Base-by-base conservation (phyloP, 2,329 filamentous ascomycete species). In the Colletotrichum orchidophilum region DNA sequence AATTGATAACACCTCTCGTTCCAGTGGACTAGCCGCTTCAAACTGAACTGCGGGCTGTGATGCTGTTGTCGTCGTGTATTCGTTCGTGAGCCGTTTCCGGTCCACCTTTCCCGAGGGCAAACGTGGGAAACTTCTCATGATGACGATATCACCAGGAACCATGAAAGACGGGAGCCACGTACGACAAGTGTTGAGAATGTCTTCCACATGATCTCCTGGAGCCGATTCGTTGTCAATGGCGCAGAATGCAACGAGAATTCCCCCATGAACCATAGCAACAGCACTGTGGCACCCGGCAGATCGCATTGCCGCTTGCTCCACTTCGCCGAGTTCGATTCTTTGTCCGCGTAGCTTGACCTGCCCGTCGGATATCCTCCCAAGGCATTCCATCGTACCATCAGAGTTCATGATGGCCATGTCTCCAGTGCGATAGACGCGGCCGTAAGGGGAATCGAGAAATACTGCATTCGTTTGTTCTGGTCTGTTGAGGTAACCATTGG, bases 301-400 rank as follows among this genome's bases (percentile, higher is more conserved):
- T 65, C 88, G 88, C 54, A 92, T 85, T 2, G 91, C 86, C 1
- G 89, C 92, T 74, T 94, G 89, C 77, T 96, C 93, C 24, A 95
- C 86, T 77, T 95, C 94, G 0, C 93, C 93, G 5, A 96, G 87
- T 77, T 96, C 93, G 61, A 97, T 88, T 59, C 94, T 87, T 80
- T 97, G 95, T 1, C 95, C 95, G 63, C 94, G 88, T 8, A 97
- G 85, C 80, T 97, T 97, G 61, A 97, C 91, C 79, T 98, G 95
- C 0, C 94, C 94, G 60, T 90, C 89, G 2, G 89, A 88, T 13
- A 97, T 91, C 12, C 95, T 91, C 0, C 95, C 95, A 39, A 95
- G 86, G 76, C 94, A 97, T 78, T 97, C 93, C n/a, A 98, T 85
- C 0, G 87, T 88, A 1, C 94, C 94, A 71, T 93, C 86, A 0